phyloP scores from a whole-genome alignment of 352 stramenopile genomes.

The Albugo laibachii region DNA sequence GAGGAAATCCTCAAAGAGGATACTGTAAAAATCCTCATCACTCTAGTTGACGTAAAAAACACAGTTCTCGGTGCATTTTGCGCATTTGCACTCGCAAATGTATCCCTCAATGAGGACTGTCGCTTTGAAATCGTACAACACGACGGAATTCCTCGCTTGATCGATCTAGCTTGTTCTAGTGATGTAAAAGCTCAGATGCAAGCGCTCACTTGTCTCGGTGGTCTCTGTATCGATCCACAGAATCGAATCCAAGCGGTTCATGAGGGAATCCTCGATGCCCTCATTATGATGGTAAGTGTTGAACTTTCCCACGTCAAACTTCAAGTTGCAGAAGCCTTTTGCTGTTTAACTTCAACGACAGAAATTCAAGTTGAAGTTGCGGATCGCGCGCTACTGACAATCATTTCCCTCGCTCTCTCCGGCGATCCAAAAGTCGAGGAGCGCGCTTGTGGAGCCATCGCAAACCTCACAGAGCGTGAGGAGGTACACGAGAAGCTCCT shows the following conservation, averaged over 20 bases:
- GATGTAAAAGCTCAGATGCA: conserved; percentile 86
- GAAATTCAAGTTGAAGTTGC: conserved; percentile 94
- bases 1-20: conserved; percentile 87
- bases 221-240: conserved; percentile 83
- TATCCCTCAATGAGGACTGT: conserved; percentile 88
- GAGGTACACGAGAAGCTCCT: conserved; percentile 90
- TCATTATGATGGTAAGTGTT: conserved; percentile 89
- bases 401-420: conserved; percentile 87
- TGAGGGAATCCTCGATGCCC: conserved; percentile 87
- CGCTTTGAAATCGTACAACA: conserved; percentile 83
- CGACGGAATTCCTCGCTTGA: conserved; percentile 84
- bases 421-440: conserved; percentile 82
- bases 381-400: conserved; percentile 85
- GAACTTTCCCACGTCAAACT: conserved; percentile 83
- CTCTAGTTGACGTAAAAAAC: conserved; percentile 79
- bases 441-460: conserved; percentile 85
- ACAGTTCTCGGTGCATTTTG: conserved; percentile 78
- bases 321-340: conserved; percentile 86
- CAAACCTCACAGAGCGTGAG: conserved; percentile 89
- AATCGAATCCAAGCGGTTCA: conserved; percentile 81
- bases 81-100: conserved; percentile 87
- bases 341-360: conserved; percentile 85
- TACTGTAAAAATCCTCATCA: conserved; percentile 79
- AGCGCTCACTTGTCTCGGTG: conserved; percentile 80
- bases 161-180: conserved; percentile 88